phyloP scores from a whole-genome alignment of 2,329 filamentous ascomycete species.

The Nigrospora sphaerica region DNA sequence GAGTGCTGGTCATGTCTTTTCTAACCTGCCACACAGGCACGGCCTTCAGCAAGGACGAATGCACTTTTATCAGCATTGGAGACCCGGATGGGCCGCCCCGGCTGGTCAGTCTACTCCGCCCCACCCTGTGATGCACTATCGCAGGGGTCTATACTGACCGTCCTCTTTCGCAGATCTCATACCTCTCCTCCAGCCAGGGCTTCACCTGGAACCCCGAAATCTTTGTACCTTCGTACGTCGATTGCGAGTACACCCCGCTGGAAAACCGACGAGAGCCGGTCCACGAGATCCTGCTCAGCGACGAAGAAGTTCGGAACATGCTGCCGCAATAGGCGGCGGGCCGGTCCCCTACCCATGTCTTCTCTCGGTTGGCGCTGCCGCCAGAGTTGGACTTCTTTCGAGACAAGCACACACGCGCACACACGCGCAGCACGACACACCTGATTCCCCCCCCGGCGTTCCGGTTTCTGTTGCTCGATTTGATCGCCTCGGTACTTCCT shows the following conservation, averaged over 20 bases:
- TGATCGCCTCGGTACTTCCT: background rate
- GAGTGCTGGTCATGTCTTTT: constrained; percentile 10
- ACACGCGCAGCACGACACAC: background rate
- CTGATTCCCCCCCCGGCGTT: background rate
- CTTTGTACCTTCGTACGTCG: constrained; percentile 72
- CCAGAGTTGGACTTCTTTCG: background rate
- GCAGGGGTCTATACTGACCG: constrained; percentile 10
- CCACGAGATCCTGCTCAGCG: constrained; percentile 68
- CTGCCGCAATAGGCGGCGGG: constrained; percentile 48
- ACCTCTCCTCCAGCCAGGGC: constrained; percentile 71
- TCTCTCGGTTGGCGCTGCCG: background rate
- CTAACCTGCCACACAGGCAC: constrained; percentile 42
- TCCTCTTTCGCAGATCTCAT: constrained; percentile 55
- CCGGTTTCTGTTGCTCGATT: background rate
- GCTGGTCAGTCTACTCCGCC: constrained; percentile 44
- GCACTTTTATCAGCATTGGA: constrained; percentile 74
- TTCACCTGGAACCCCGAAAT: constrained; percentile 84
- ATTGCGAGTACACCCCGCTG: constrained; percentile 67
- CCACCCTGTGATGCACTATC: background rate
- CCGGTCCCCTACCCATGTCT: background rate
- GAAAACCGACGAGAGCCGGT: constrained; percentile 72
- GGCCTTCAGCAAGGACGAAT: constrained; percentile 66
- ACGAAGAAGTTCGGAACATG: constrained; percentile 67
- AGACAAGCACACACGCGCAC: background rate
- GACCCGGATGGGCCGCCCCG: constrained; percentile 66